Conservation (phyloP, 2,329 filamentous ascomycete genomes). For the Hypoxylon sp. region DNA sequence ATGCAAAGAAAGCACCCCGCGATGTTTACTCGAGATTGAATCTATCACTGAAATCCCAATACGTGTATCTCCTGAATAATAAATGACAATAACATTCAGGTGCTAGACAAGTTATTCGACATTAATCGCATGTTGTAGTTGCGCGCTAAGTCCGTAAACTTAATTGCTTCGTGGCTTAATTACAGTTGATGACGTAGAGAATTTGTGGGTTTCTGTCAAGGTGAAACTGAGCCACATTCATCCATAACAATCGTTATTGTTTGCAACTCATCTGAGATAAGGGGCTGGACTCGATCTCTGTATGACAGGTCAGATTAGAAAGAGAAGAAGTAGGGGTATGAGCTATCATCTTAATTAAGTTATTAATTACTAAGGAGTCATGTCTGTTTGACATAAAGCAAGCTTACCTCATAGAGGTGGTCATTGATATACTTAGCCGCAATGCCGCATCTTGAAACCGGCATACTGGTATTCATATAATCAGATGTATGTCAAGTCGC, state of each 20-base stretch:
- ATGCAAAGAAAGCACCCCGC: not conserved
- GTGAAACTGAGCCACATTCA: constrained; percentile 26
- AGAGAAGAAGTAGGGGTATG: not conserved
- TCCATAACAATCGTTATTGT: not conserved
- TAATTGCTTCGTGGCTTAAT: constrained; percentile 3
- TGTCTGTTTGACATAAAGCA: not conserved
- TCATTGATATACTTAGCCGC: not conserved
- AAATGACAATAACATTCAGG: constrained; percentile 21
- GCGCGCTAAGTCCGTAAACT: constrained; percentile 12
- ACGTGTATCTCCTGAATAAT: not conserved
- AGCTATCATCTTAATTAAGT: not conserved
- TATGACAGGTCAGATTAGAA: not conserved
- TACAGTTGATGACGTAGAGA: constrained; percentile 45
- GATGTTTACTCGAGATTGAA: constrained; percentile 1
- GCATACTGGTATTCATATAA: not conserved
- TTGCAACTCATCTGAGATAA: not conserved
- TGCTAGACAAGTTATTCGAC: constrained; percentile 9
- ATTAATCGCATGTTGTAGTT: constrained; percentile 4
- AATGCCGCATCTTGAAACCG: not conserved
- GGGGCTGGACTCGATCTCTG: not conserved
- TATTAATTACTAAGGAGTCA: not conserved
- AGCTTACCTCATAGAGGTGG: not conserved
- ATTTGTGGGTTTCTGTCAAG: constrained; percentile 19
- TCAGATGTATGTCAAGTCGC: not conserved
- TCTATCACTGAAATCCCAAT: constrained; percentile 3